Conservation (phyloP, 768 basidiomycete genomes). For the Xanthoconium stramineum region DNA sequence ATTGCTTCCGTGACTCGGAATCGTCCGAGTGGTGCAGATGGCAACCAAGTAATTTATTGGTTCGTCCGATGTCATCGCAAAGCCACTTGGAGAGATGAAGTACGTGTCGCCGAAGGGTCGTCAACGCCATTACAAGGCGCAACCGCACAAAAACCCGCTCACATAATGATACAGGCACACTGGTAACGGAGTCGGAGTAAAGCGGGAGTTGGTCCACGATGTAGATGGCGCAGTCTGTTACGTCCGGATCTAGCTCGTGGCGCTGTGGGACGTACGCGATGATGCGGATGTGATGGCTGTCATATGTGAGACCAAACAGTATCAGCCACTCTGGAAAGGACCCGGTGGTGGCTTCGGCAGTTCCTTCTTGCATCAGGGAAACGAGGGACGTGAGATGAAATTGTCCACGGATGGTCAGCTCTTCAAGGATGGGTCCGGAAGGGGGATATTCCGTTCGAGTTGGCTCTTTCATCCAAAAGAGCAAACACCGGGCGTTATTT, state of each 20-base stretch:
- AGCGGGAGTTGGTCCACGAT: conserved; percentile 24
- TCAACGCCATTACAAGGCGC: conserved; percentile 19
- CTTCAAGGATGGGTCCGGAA: conserved; percentile 8
- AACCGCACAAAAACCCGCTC: conserved; percentile 13
- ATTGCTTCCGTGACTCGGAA: neutral
- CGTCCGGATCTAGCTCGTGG: neutral
- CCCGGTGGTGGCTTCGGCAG: neutral
- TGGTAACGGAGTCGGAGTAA: neutral
- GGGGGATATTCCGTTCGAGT: neutral
- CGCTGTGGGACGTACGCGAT: conserved; percentile 21
- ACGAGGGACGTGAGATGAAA: conserved; percentile 15
- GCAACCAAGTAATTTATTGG: neutral
- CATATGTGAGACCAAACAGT: conserved; percentile 24
- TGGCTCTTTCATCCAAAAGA: conserved; percentile 18
- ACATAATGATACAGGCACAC: conserved; percentile 1
- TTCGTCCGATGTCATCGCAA: neutral
- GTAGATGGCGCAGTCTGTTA: conserved; percentile 10
- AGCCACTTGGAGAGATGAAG: conserved; percentile 9
- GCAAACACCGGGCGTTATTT: conserved; percentile 3
- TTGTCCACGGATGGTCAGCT: conserved; percentile 5
- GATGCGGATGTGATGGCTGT: conserved; percentile 14
- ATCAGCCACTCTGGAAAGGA: conserved; percentile 27
- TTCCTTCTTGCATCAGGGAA: neutral
- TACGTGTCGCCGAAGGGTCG: conserved; percentile 20
- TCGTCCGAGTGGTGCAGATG: neutral